Percentiles rank a stretch among this genome's conserved stretches.
These are phyloP conservation scores for Zygotorulaspora chibaensis DNA, from an alignment of 805 yeast species.

Conservation along the genomic window DNA sequence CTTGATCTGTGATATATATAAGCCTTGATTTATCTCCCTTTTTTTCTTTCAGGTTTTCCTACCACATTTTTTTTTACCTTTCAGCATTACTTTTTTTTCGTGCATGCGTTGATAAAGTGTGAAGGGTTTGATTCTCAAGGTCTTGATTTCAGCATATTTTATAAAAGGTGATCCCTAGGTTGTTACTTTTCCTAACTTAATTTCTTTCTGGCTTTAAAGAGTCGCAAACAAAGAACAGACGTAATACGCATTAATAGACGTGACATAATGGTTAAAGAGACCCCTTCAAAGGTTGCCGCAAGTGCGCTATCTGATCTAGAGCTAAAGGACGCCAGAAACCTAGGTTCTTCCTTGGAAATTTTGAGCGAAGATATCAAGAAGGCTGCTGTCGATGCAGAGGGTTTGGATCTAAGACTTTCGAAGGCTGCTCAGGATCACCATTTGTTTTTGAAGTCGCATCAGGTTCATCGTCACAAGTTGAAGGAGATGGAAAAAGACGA, in stretches of 20 bases:
- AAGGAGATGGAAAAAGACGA: conserved; percentile 79
- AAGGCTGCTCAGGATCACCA: conserved; percentile 43
- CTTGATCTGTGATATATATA: neutral
- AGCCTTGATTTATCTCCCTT: neutral
- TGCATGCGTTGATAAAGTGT: neutral
- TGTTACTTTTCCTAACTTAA: neutral
- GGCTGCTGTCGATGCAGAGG: conserved; percentile 15
- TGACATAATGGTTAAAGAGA: conserved; percentile 43
- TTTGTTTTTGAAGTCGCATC: conserved; percentile 56
- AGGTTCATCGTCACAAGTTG: conserved; percentile 66
- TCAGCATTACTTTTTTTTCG: neutral
- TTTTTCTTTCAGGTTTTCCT: neutral
- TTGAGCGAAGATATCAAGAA: conserved; percentile 36
- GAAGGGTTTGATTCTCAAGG: neutral
- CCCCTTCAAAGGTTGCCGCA: conserved; percentile 67
- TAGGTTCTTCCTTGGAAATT: conserved; percentile 42
- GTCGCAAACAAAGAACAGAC: no score
- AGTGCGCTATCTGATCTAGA: conserved; percentile 51
- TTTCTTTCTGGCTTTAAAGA: no score
- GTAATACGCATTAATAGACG: no score
- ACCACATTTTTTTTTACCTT: neutral
- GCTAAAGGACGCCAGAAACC: conserved; percentile 41
- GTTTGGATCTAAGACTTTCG: conserved; percentile 26
- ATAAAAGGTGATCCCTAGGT: neutral
- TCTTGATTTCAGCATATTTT: neutral